phyloP scores from a whole-genome alignment of 257 asterid genomes.

The Euphrasia confusa region DNA sequence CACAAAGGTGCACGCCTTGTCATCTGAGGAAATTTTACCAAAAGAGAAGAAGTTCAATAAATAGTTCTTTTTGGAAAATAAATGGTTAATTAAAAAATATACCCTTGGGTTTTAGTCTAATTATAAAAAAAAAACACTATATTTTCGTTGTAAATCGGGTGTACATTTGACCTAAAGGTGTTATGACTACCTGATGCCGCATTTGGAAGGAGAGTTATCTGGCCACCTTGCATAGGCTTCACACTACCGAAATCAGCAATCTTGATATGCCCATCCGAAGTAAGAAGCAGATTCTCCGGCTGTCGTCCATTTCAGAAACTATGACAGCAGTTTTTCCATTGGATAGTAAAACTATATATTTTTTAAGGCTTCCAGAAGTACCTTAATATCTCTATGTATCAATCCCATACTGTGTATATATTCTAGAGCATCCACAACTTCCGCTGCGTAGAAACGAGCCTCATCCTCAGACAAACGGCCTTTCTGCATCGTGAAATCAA shows the following conservation, averaged over 20 bases:
- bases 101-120: neutral
- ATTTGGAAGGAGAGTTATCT: constrained; percentile 87
- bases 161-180: neutral
- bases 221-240: constrained; percentile 95
- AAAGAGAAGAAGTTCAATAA: neutral
- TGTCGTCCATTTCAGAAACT: constrained; percentile 36
- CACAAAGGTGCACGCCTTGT: constrained; percentile 97
- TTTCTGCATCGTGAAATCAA: constrained; percentile 58
- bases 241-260: constrained; percentile 99
- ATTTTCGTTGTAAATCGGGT: neutral
- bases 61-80: neutral
- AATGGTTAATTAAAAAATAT: too few species aligned
- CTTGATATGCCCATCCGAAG: constrained; percentile 87
- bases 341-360: neutral
- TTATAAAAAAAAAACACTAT: neutral
- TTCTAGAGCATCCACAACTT: constrained; percentile 97
- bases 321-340: constrained; percentile 30
- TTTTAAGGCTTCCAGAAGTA: constrained; percentile 23
- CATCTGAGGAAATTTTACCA: constrained; percentile 45
- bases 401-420: constrained; percentile 94
- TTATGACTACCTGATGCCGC: constrained; percentile 82
- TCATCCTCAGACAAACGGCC: constrained; percentile 86
- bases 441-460: constrained; percentile 93
- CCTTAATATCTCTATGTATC: constrained; percentile 98
- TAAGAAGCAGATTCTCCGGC: constrained; percentile 97